These are phyloP conservation scores for Neofusicoccum kwambonambiense DNA, from an alignment of 2,329 filamentous ascomycete genomes.

Conservation along the genomic window DNA sequence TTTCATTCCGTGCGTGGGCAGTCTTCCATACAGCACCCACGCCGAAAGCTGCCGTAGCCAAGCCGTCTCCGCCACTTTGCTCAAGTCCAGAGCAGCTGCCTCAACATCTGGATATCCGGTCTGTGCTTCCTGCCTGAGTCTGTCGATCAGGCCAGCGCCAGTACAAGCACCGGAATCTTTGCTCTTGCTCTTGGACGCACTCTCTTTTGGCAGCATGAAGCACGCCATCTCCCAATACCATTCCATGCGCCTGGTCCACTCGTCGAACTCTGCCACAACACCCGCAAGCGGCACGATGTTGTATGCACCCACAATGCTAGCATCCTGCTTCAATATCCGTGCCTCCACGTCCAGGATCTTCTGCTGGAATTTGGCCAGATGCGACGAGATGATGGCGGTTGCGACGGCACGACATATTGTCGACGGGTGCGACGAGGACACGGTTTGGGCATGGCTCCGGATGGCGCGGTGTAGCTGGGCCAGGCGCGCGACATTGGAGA, in stretches of 20 bases:
- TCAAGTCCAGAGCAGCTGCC: slow-evolving; percentile 68
- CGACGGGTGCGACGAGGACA: slow-evolving; percentile 71
- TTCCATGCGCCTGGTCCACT: slow-evolving; percentile 78
- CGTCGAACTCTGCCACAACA: slow-evolving; percentile 80
- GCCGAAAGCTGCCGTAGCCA: slow-evolving; percentile 90
- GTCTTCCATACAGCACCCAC: slow-evolving; percentile 85
- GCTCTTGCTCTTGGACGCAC: slow-evolving; percentile 19
- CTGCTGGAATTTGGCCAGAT: slow-evolving; percentile 77
- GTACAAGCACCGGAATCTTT: slow-evolving; percentile 46
- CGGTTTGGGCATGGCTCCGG: slow-evolving; percentile 63
- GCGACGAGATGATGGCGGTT: slow-evolving; percentile 69
- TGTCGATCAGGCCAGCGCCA: slow-evolving; percentile 74
- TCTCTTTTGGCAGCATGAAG: slow-evolving; percentile 58
- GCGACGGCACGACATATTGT: slow-evolving; percentile 86
- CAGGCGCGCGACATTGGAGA: slow-evolving; percentile 73
- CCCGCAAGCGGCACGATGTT: slow-evolving; percentile 89
- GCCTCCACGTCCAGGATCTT: slow-evolving; percentile 84
- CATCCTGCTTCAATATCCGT: slow-evolving; percentile 72
- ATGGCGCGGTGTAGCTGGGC: slow-evolving; percentile 75
- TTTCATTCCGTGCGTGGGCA: slow-evolving; percentile 72
- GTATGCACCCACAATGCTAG: slow-evolving; percentile 81
- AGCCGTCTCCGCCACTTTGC: slow-evolving; percentile 77
- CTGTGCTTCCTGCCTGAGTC: slow-evolving; percentile 70
- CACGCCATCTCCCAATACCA: slow-evolving; percentile 77
- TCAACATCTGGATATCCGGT: slow-evolving; percentile 90